These are phyloP conservation scores for Epichloe hybrida DNA, from an alignment of 2,329 filamentous ascomycete genomes.

Conservation along the genomic window DNA sequence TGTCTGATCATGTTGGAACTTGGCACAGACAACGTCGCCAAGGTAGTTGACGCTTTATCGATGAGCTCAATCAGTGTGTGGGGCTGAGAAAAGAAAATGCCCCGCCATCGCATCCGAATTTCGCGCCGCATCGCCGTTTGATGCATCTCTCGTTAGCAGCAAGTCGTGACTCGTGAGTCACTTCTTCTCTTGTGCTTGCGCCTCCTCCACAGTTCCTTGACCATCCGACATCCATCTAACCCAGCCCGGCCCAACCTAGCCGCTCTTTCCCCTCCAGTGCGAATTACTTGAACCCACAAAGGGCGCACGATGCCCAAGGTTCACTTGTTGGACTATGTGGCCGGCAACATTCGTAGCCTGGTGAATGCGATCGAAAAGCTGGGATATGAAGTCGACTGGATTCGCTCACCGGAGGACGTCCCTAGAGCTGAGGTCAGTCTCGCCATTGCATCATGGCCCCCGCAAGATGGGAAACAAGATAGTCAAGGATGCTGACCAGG, in stretches of 20 bases:
- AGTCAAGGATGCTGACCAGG: neutral
- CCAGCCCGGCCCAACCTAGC: too few relatives aligned
- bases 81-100: constrained; percentile 4
- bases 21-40: too few relatives aligned
- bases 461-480: neutral
- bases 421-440: constrained; percentile 59
- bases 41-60: too few relatives aligned
- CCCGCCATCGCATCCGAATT: constrained; percentile 13
- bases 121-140: constrained; percentile 1
- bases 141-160: neutral
- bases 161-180: constrained; percentile 1
- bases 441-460: too few relatives aligned
- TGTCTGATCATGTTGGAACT: neutral
- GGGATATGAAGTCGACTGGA: constrained; percentile 87
- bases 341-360: constrained; percentile 88
- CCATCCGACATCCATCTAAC: neutral
- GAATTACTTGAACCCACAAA: too few relatives aligned
- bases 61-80: too few relatives aligned
- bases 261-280: too few relatives aligned
- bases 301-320: constrained; percentile 54
- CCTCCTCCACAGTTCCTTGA: neutral
- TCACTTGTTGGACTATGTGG: constrained; percentile 76
- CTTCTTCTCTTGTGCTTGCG: neutral
- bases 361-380: constrained; percentile 96
- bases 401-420: constrained; percentile 73